Evolutionary conservation across 805 yeast genomes (phyloP).

Genomic region (Kodamaea laetipori): DNA sequence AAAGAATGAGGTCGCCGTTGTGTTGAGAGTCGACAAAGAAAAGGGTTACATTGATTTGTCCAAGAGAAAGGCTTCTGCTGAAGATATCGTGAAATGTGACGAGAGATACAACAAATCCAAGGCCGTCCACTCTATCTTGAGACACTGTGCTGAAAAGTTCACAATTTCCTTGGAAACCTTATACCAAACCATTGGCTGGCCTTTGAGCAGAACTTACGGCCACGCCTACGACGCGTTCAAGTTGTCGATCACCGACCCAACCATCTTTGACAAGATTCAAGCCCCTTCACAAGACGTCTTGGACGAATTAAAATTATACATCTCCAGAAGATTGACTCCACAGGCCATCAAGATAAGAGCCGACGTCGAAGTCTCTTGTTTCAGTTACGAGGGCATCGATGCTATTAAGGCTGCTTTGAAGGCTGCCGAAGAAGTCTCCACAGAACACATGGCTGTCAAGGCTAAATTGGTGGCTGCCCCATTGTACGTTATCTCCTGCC

Average conservation of each 20-base stretch:
- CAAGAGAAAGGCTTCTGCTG: slow-evolving; percentile 96
- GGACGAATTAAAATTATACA: slow-evolving; percentile 83
- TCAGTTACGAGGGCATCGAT: slow-evolving; percentile 95
- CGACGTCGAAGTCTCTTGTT: slow-evolving; percentile 97
- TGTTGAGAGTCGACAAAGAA: slow-evolving; percentile 96
- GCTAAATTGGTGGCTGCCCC: slow-evolving; percentile 98
- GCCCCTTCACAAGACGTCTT: slow-evolving; percentile 75
- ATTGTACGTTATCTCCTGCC: slow-evolving; percentile 87
- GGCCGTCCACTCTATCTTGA: slow-evolving; percentile 95
- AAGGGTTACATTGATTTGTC: slow-evolving; percentile 98
- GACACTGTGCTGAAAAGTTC: slow-evolving; percentile 98
- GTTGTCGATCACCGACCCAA: slow-evolving; percentile 87
- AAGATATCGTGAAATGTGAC: slow-evolving; percentile 95
- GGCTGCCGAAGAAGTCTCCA: slow-evolving; percentile 82
- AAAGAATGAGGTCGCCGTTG: slow-evolving; percentile 97
- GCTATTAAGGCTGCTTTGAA: slow-evolving; percentile 89
- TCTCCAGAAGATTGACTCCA: slow-evolving; percentile 92
- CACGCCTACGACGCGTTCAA: slow-evolving; percentile 98
- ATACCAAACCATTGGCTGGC: slow-evolving; percentile 95
- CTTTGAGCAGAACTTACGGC: slow-evolving; percentile 90
- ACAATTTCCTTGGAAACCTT: slow-evolving; percentile 81
- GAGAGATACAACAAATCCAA: slow-evolving; percentile 95
- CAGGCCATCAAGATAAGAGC: slow-evolving; percentile 98
- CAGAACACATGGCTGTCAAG: slow-evolving; percentile 85
- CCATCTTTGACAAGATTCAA: slow-evolving; percentile 77